Percentiles rank a stretch among this genome's conserved stretches.
Evolutionary conservation across 495 filamentous ascomycete species (phyloP).

Genomic region (Melanomma pulvis-pyrius): DNA sequence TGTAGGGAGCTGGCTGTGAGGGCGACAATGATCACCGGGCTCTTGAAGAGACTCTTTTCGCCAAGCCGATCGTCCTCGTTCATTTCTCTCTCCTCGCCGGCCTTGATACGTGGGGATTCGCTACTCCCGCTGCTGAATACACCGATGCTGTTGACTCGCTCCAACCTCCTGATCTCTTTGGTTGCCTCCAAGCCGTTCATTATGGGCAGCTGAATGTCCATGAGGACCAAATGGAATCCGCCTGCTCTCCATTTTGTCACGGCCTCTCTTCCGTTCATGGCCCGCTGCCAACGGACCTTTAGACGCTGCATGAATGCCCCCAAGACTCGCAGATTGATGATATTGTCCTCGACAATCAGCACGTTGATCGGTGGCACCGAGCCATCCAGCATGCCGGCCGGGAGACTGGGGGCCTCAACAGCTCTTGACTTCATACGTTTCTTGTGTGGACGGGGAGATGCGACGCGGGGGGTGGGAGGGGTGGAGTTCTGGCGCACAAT

Average conservation of each 20-base stretch:
- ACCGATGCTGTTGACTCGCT: conserved; percentile 86
- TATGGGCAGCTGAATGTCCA: conserved; percentile 97
- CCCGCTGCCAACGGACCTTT: conserved; percentile 97
- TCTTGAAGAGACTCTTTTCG: conserved; percentile 79
- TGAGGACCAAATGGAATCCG: conserved; percentile 95
- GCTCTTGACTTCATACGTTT: conserved; percentile 53
- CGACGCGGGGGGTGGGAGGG: conserved; percentile 61
- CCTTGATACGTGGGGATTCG: conserved; percentile 38
- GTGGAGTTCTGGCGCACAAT: conserved; percentile 50
- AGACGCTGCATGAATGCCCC: conserved; percentile 96
- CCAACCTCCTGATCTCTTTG: conserved; percentile 88
- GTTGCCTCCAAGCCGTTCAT: conserved; percentile 98
- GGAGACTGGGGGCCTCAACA: conserved; percentile 53
- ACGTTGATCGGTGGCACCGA: conserved; percentile 96
- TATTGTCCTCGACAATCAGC: conserved; percentile 96
- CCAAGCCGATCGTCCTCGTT: conserved; percentile 68
- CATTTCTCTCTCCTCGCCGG: conserved; percentile 38
- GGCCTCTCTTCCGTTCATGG: conserved; percentile 90
- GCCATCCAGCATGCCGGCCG: conserved; percentile 73
- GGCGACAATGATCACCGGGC: conserved; percentile 95
- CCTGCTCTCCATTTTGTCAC: conserved; percentile 90
- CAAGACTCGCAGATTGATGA: conserved; percentile 90
- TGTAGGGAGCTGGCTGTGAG: conserved; percentile 91
- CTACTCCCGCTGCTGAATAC: conserved; percentile 59
- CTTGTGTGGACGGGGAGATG: conserved; percentile 57